Conservation (phyloP, 495 filamentous ascomycete genomes). For the Penicillium pulvis region DNA sequence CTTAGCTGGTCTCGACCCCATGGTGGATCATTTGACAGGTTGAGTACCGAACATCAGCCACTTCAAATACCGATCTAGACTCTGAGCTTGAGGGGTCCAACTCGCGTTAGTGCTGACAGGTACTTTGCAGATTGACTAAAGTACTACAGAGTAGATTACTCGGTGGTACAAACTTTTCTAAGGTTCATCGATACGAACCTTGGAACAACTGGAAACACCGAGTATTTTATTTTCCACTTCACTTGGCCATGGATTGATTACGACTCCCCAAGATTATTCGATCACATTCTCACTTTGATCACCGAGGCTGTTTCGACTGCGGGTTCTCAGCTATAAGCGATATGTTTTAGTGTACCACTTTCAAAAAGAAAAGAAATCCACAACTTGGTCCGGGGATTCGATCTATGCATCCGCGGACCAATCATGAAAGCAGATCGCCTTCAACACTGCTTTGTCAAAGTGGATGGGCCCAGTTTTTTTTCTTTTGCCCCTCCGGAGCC, state of each 20-base stretch:
- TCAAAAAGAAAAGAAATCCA: neutral
- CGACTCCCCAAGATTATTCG: neutral
- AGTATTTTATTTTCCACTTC: too few relatives aligned
- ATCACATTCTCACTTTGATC: neutral
- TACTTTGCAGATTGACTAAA: neutral
- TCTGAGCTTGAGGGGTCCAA: slow-evolving; percentile 1
- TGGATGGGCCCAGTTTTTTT: slow-evolving; percentile 4
- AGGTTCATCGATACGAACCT: too few relatives aligned
- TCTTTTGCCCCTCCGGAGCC: slow-evolving; percentile 9
- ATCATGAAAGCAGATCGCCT: slow-evolving; percentile 1
- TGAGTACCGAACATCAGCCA: neutral
- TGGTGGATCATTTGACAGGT: slow-evolving; percentile 3
- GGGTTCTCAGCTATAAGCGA: neutral
- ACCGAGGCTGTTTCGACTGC: neutral
- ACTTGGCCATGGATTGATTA: too few relatives aligned
- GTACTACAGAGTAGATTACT: neutral
- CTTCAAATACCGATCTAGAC: slow-evolving; percentile 8
- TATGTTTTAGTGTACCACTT: neutral
- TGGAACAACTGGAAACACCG: neutral
- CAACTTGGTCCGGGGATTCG: slow-evolving; percentile 6
- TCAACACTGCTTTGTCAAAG: neutral
- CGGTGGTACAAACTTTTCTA: neutral
- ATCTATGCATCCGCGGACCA: slow-evolving; percentile 18
- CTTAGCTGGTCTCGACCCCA: slow-evolving; percentile 5
- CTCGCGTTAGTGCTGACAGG: neutral